Evolutionary conservation across 1,284 basidiomycete genomes (phyloP).

Genomic region (Tilletiopsis washingtonensis): DNA sequence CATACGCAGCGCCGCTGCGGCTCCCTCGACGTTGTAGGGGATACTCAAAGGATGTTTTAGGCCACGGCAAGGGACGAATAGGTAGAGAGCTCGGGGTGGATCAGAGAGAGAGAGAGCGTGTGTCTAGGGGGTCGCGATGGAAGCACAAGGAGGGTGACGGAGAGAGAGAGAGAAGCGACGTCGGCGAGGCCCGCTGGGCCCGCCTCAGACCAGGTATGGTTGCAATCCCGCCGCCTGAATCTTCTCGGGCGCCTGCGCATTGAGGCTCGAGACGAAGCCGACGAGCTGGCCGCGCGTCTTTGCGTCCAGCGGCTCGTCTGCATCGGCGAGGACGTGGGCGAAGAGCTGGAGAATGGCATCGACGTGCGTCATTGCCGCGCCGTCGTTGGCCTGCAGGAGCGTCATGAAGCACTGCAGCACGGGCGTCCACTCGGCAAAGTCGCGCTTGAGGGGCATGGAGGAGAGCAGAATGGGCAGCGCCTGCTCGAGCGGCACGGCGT

Average conservation of each 20-base stretch:
- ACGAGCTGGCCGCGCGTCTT: conserved; percentile 51
- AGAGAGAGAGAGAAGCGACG: neutral
- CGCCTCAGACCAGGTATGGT: conserved; percentile 42
- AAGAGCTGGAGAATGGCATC: conserved; percentile 78
- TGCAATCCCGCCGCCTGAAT: conserved; percentile 65
- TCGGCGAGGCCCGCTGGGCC: neutral
- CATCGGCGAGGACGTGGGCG: conserved; percentile 62
- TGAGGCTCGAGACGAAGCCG: conserved; percentile 66
- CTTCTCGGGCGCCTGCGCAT: conserved; percentile 63
- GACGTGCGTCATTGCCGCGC: conserved; percentile 62
- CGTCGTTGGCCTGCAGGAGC: conserved; percentile 68
- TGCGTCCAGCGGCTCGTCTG: conserved; percentile 34
- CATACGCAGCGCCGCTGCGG: no score
- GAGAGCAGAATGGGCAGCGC: conserved; percentile 76
- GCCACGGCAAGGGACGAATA: no score
- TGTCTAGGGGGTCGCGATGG: no score
- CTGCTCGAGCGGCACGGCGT: conserved; percentile 74
- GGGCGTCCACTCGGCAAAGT: conserved; percentile 61
- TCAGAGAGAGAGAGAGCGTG: no score
- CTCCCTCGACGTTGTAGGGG: no score
- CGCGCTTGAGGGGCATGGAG: conserved; percentile 77
- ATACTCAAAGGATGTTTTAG: no score
- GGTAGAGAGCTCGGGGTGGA: no score
- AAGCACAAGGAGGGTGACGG: neutral
- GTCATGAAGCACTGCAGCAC: conserved; percentile 85